Evolutionary conservation across 306 rosid genomes (phyloP), one percentile per base, ranked within the genome.

Genomic region (Glycine tomentella): DNA sequence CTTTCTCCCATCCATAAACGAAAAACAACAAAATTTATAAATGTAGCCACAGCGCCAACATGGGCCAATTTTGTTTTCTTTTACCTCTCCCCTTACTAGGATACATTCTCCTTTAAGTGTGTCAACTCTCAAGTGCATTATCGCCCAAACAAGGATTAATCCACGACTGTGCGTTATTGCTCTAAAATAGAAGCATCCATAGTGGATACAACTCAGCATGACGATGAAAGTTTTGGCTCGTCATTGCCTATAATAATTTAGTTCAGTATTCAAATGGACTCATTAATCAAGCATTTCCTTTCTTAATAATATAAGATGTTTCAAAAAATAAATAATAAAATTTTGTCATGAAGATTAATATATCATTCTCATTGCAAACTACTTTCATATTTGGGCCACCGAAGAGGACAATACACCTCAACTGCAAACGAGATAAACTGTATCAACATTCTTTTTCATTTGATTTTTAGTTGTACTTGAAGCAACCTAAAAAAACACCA

Each of bases 1-100:
- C 74, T 25, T 51, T 63, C 66, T 72, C 74, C 40, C 58, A 40
- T 42, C 74, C 51, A 74, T 40, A 81, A 44, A 68, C 67, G 49
- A 64, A 74, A 52, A 53, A 73, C 14, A 81, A 73, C 84, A 81
- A 73, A 63, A 14, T 2, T 3, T 52, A 53, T 74, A 50, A 52
- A 81, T 81, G 75, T 73, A 52, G 84, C 49, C 75, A 25, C 84
- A n/a, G 15, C 38, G n/a, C 15, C 58, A 63, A 40, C 42, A 64
- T 81, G 75, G 69, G 68, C 80, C 4, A 72, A 64, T 72, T 72
- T 80, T 80, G 83, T 80, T 61, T 72, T 80, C 65, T 62, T 57
- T 57, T 57, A 48, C 77, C 77, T 61, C 40, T 67, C n/a, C 10
- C 51, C 8, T 2, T 5, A 46, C 0, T 45, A 57, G 51, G 10